These are phyloP conservation scores for Claviceps capensis DNA, from an alignment of 2,329 filamentous ascomycete genomes.

Conservation along the genomic window DNA sequence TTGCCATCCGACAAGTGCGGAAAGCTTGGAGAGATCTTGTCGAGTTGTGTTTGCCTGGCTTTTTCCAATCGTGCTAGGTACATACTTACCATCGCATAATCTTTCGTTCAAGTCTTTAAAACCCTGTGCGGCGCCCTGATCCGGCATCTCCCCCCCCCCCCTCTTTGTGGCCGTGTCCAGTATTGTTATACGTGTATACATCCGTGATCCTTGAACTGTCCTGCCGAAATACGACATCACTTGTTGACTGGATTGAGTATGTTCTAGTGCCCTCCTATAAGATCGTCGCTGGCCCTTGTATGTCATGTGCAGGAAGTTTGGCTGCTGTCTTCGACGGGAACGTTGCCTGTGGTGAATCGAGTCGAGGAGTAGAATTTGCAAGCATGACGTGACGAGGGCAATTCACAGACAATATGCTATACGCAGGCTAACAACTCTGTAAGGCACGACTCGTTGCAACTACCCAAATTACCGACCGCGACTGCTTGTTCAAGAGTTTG, in stretches of 20 bases:
- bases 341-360: no score
- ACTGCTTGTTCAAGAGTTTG: neutral
- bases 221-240: neutral
- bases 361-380: neutral
- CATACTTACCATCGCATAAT: neutral
- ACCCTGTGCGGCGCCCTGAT: constrained; percentile 1
- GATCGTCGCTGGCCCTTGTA: neutral
- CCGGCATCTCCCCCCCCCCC: neutral
- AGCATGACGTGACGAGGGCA: neutral
- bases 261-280: neutral
- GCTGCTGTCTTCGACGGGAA: no score
- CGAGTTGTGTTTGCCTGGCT: neutral
- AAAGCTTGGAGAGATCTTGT: no score
- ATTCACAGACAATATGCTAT: neutral
- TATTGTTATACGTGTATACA: neutral
- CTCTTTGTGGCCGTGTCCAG: neutral
- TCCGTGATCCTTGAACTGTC: neutral
- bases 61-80: neutral
- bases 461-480: neutral
- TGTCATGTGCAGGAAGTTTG: neutral
- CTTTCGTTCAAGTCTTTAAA: neutral
- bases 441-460: neutral
- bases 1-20: neutral
- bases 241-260: neutral
- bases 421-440: neutral